Evolutionary conservation across 352 stramenopile genomes (phyloP), one percentile per base, ranked within the genome.

Genomic region (Globisporangium barbulae): DNA sequence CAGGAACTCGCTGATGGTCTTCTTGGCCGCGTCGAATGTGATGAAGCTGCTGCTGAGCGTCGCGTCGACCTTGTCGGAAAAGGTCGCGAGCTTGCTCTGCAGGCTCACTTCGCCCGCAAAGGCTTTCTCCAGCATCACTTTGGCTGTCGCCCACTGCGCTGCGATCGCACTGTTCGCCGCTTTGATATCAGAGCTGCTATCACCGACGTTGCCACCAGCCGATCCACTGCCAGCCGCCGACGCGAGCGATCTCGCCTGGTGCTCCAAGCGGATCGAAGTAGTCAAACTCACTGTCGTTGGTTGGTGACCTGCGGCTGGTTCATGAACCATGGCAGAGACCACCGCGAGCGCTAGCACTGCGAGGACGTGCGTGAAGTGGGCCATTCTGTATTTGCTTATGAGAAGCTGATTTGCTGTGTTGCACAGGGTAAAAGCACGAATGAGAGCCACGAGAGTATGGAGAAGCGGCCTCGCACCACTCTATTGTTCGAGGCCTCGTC

Each of bases 131-230:
- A 56, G 28, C 50, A 56, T 12, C 5, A 4, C 30, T 28, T 56
- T 56, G 25, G 30, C 22, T 15, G 30, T 30, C 15, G 28, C 41
- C 28, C 31, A 56, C 13, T 56, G 50, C 28, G 50, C 28, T 8
- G n/a, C 31, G 28, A 56, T 56, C 50, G 50, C 25, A 42, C 28
- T 17, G 50, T 56, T 56, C 30, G 28, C 30, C 6, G 50, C 50
- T n/a, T 28, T 21, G 21, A 52, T 52, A n/a, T 52, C 45, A 28
- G 25, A 28, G 35, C 35, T 41, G 21, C 45, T 25, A 3, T n/a
- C 44, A 15, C 28, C 44, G 2, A 21, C n/a, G 12, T 25, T 30
- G 19, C 5, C 30, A n/a, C 50, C 49, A 55, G 25, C 49, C 22
- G 49, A 55, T 17, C 49, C 49, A 21, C 49, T 55, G 15, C 50